Percentiles rank a stretch among this genome's conserved stretches.
These are phyloP conservation scores for Terfezia boudieri DNA, from an alignment of 495 filamentous ascomycete species.

Conservation along the genomic window DNA sequence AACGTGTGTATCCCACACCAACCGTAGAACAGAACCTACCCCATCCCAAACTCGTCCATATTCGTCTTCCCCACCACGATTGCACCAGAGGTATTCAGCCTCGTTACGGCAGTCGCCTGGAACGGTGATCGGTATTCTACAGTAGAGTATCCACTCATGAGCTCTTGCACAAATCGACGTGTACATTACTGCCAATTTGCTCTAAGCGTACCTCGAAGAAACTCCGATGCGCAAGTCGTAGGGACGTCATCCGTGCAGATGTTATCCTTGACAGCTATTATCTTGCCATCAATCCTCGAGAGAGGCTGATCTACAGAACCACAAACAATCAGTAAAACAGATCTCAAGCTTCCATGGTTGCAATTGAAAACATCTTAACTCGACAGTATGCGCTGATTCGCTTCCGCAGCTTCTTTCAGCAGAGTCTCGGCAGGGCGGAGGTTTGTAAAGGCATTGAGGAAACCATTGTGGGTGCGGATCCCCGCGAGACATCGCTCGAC, in stretches of 20 bases:
- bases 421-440: constrained; percentile 4
- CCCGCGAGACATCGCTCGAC: background rate
- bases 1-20: background rate
- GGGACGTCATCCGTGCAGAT: constrained; percentile 43
- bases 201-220: constrained; percentile 33
- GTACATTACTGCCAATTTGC: background rate
- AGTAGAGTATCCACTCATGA: background rate
- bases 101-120: constrained; percentile 57
- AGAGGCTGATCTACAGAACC: background rate
- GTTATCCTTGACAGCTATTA: constrained; percentile 52
- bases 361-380: constrained; percentile 2
- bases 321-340: background rate
- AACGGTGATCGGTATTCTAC: constrained; percentile 33
- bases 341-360: too few relatives aligned
- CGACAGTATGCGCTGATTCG: constrained; percentile 4
- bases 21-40: constrained; percentile 20
- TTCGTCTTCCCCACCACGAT: constrained; percentile 61
- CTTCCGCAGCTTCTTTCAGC: constrained; percentile 4
- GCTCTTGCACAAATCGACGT: background rate
- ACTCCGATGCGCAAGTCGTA: constrained; percentile 44
- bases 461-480: background rate
- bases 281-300: constrained; percentile 24
- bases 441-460: constrained; percentile 13
- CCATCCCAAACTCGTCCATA: constrained; percentile 97
- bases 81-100: constrained; percentile 41